phyloP scores from a whole-genome alignment of 176 grass and related monocot genomes.

The Avena atlantica region DNA sequence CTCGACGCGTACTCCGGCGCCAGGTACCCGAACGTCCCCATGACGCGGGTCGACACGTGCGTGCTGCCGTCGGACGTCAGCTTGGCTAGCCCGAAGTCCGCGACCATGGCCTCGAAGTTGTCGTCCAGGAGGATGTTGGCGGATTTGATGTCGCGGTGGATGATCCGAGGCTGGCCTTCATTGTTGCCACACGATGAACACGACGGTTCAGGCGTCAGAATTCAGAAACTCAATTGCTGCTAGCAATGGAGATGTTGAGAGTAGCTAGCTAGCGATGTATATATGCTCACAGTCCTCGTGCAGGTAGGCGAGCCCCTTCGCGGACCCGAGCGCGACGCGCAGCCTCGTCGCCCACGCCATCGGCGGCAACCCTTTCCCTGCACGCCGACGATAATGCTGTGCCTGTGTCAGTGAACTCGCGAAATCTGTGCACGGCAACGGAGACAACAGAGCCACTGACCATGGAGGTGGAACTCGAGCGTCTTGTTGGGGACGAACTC shows the following conservation, averaged over 20 bases:
- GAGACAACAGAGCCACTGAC: conserved; percentile 1
- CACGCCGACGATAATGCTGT: not conserved
- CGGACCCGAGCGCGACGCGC: conserved; percentile 77
- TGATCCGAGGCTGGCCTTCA: conserved; percentile 74
- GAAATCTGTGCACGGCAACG: not conserved
- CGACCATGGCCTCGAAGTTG: conserved; percentile 80
- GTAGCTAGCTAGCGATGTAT: not conserved
- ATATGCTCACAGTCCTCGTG: conserved; percentile 85
- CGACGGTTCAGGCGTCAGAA: not conserved
- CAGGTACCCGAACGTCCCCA: conserved; percentile 87
- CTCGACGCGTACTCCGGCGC: conserved; percentile 80
- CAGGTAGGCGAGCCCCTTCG: conserved; percentile 84
- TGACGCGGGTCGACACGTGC: conserved; percentile 75
- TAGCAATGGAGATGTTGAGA: not conserved
- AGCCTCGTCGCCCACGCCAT: conserved; percentile 80
- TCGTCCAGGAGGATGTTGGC: conserved; percentile 76
- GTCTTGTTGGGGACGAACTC: conserved; percentile 69
- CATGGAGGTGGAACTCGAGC: conserved; percentile 68
- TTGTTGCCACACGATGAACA: not conserved
- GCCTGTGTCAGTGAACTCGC: not conserved
- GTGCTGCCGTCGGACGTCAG: conserved; percentile 60
- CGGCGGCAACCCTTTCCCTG: conserved; percentile 61
- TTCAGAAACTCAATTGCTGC: not conserved
- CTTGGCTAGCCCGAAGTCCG: conserved; percentile 82
- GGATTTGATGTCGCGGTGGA: conserved; percentile 79